Evolutionary conservation across 306 rosid species (phyloP), one percentile per base, ranked within the genome.

Genomic region (Macrotyloma uniflorum): DNA sequence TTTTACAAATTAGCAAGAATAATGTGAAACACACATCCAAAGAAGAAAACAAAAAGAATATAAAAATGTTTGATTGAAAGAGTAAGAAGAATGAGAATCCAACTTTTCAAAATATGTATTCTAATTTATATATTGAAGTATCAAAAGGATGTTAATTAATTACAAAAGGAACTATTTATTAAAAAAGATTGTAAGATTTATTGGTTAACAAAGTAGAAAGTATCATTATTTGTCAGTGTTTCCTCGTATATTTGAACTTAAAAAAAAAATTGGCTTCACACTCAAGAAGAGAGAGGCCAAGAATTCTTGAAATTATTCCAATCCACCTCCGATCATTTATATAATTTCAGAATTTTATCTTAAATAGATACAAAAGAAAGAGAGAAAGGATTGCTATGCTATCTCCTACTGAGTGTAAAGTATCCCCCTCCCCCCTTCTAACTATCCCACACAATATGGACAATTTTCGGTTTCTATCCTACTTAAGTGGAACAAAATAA

Each of bases 371-470:
- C 83, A 80, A 42, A 80, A 53, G 50, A 36, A 49, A 63, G 47
- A 24, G 62, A 70, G 40, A 63, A 64, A 55, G 69, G 72, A 33
- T 42, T 30, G 61, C 20, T 53, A 70, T 76, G 30, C 67, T 43
- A 54, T 67, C 59, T 79, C 32, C 74, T 68, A 67, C 19, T 61
- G 40, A 20, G 24, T 35, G 32, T 51, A n/a, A 70, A 70, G 65
- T 83, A 79, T 30, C 70, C 51, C 79, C 16, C 74, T 8, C 23
- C 35, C 24, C 24, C 35, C 38, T 30, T 15, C 69, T 74, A 80
- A 79, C 88, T 80, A 82, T 50, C 75, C 77, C 77, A 79, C 78
- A 86, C 91, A 78, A 26, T 91, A 93, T 89, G 70, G 23, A 80
- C 87, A 80, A 80, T 76, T 65, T 76, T 47, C 1, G 5, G 69